These are phyloP conservation scores for Malassezia restricta DNA, from an alignment of 1,284 basidiomycete genomes.

Conservation along the genomic window DNA sequence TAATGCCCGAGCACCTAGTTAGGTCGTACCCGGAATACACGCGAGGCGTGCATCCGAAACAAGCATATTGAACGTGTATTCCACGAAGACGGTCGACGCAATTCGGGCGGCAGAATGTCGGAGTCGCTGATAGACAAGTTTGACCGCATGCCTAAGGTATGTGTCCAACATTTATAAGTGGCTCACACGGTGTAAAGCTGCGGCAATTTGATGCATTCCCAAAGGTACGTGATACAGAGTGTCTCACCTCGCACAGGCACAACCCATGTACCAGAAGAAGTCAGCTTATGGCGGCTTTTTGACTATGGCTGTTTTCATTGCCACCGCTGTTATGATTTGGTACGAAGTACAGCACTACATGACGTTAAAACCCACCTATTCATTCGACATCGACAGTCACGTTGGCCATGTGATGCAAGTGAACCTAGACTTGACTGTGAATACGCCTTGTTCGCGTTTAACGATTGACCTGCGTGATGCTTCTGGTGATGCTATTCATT, in stretches of 20 bases:
- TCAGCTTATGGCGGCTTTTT: conserved; percentile 76
- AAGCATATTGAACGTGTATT: no score
- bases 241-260: conserved; percentile 38
- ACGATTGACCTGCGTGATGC: conserved; percentile 82
- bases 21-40: no score
- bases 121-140: conserved; percentile 30
- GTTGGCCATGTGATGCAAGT: conserved; percentile 35
- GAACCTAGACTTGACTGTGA: conserved; percentile 42
- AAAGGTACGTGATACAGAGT: conserved; percentile 18
- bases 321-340: conserved; percentile 64
- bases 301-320: conserved; percentile 63
- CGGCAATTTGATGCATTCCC: conserved; percentile 45
- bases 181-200: conserved; percentile 15
- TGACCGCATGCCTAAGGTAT: conserved; percentile 31
- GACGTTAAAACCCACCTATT: conserved; percentile 63
- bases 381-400: conserved; percentile 29
- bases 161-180: not conserved
- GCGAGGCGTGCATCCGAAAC: no score
- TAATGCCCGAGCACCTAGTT: no score
- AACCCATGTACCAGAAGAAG: conserved; percentile 71
- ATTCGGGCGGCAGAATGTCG: conserved; percentile 18
- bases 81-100: not conserved
- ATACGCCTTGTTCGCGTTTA: conserved; percentile 48
- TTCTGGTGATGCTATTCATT: conserved; percentile 74
- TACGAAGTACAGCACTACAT: conserved; percentile 81